Evolutionary conservation across 768 basidiomycete genomes (phyloP), one percentile per base, ranked within the genome.

Genomic region (Tylopilus subfusipes): DNA sequence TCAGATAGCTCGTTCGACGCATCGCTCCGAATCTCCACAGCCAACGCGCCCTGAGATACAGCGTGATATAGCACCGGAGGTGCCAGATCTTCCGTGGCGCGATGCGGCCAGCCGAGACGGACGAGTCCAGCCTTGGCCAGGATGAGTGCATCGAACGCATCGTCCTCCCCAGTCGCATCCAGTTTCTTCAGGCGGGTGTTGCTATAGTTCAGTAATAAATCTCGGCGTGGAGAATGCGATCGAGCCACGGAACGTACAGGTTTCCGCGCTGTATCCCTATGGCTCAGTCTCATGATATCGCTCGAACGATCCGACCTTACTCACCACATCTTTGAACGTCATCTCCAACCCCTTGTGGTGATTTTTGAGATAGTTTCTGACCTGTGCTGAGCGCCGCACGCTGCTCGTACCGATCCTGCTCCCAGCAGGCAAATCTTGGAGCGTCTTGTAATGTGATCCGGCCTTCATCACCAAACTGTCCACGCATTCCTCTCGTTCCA

Each of bases 351-450:
- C 66, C 30, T 60, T 52, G 48, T 55, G 54, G 2, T 60, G 75
- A 43, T 77, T 70, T 0, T 91, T 90, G 71, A 82, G 95, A 51
- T 76, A 80, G 60, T 88, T 79, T 72, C 85, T 86, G 56, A 98
- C 68, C 70, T 98, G 95, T 8, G 97, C 96, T 27, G 96, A 86
- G 55, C 97, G 75, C 48, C 97, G 80, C 30, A 99, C 92, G 70
- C 91, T 94, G 63, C 92, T 92, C 42, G 97, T 98, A 14, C 97
- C 97, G n/a, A 99, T 84, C 10, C 95, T 88, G 62, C 86, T 88
- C 11, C 93, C 94, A 13, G 80, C 80, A 2, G 96, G 94, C 39
- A 98, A 66, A 30, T 98, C 95, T 30, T 85, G 86, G 45, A 99
- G 72, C 1, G 67, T 78, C 67, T 79, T 88, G 79, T 87, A 95